A percentile compares a stretch with the other conserved stretches of the same genome.
Evolutionary conservation across 768 basidiomycete genomes (phyloP).

Genomic region (Lactarius psammicola): DNA sequence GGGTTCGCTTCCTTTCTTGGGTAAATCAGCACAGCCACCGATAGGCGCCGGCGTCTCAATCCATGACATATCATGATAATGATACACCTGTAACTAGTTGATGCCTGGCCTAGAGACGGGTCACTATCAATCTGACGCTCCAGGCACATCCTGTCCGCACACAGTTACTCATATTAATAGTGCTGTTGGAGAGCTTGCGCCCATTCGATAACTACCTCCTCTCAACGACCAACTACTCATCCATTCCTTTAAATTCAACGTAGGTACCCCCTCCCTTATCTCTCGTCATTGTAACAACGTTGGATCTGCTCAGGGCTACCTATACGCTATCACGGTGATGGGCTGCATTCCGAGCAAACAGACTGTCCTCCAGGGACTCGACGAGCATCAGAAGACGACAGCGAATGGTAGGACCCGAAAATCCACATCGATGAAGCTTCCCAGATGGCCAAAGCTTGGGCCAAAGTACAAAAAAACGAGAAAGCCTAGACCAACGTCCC

Average conservation of each 20-base stretch:
- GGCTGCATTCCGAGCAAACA: constrained; percentile 47
- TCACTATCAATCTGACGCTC: neutral
- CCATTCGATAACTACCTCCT: neutral
- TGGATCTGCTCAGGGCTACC: neutral
- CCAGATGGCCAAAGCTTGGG: constrained; percentile 13
- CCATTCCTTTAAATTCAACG: constrained; percentile 13
- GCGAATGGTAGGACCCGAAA: neutral
- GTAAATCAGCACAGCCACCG: neutral
- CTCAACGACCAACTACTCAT: constrained; percentile 1
- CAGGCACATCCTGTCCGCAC: neutral
- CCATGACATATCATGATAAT: neutral
- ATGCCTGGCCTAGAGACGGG: constrained; percentile 1
- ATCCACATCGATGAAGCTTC: neutral
- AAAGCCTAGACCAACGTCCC: constrained; percentile 16
- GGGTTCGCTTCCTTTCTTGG: neutral
- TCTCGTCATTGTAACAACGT: neutral
- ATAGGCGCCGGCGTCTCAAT: neutral
- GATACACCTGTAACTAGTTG: neutral
- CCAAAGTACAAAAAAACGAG: constrained; percentile 17
- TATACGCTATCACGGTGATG: constrained; percentile 33
- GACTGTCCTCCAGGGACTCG: constrained; percentile 22
- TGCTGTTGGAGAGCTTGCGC: neutral
- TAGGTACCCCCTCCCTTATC: neutral
- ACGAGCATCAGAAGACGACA: neutral
- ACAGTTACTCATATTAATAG: neutral